Base-by-base conservation (phyloP, 2,329 filamentous ascomycete species). In the Fusarium nelsonii region DNA sequence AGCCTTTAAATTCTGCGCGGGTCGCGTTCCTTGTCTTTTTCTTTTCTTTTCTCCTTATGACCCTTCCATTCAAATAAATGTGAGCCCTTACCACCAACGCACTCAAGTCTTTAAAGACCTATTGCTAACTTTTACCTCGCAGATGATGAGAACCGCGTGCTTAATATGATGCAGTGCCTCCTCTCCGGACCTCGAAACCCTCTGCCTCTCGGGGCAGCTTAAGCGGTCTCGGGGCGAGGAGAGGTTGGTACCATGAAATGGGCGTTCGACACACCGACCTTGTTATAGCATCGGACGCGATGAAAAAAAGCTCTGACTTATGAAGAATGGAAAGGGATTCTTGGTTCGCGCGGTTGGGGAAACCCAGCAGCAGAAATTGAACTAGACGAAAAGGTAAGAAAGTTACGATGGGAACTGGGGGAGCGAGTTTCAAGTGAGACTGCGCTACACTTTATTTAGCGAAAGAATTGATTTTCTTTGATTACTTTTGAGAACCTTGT, bases 71-170 rank as follows among this genome's bases (percentile, higher is more conserved):
- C 97, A 97, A 97, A 91, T 90, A 91, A 88, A 93, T 85, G 94
- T 97, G 86, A 88, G 94, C 89, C 11, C 46, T 10, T 48, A 70
- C 68, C 68, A 59, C 39, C 69, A 62, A 40, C 56, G 56, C 58
- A 10, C 26, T 7, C 16, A 2, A 2, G 16, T 10, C 0, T 4
- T 4, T 2, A 8, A 1, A 36, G 23, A 23, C 4, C 12, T 1
- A 4, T 48, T 63, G 58, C 79, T 83, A 76, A 82, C 75, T 55
- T 65, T 11, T 50, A 51, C 49, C 51, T 61, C 28, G 20, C 77
- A 97, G 94, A 97, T 98, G 95, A 99, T 98, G 96, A 99, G 97
- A 97, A 92, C 92, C 89, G 92, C 89, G 95, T 98, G 96, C 91
- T 90, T 82, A 84, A 90, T 90, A 93, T 97, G 96, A 98, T 85